phyloP scores from a whole-genome alignment of 495 filamentous ascomycete species.

The Bombardia bombarda region DNA sequence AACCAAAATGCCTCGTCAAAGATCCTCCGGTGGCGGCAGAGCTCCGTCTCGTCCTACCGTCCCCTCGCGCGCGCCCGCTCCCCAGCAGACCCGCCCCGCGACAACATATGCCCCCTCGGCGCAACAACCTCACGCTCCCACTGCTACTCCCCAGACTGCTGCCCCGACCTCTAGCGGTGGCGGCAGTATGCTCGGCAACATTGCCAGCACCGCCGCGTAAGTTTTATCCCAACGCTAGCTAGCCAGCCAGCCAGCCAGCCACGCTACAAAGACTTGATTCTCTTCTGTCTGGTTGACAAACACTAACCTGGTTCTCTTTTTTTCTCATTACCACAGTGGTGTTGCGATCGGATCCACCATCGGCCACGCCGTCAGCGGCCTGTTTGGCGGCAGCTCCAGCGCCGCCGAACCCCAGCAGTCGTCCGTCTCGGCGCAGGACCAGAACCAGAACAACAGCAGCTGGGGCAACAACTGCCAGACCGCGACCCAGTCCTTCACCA shows the following conservation, averaged over 20 bases:
- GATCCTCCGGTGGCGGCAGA: constrained; percentile 55
- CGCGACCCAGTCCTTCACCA: constrained; percentile 79
- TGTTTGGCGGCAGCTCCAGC: constrained; percentile 63
- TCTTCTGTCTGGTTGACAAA: too few relatives aligned
- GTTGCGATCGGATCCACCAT: constrained; percentile 92
- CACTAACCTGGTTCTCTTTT: too few relatives aligned
- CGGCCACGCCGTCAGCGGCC: constrained; percentile 82
- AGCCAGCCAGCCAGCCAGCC: too few relatives aligned
- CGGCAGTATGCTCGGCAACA: constrained; percentile 76
- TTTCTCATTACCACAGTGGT: too few relatives aligned
- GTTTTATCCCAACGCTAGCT: constrained; percentile 22
- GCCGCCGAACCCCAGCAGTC: constrained; percentile 46
- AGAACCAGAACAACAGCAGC: constrained; percentile 37
- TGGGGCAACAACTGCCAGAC: constrained; percentile 63
- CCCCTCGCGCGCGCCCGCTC: constrained; percentile 48
- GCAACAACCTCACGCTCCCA: constrained; percentile 41
- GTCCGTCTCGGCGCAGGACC: constrained; percentile 27
- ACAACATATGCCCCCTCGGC: constrained; percentile 55
- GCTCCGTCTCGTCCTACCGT: constrained; percentile 59
- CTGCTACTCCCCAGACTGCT: constrained; percentile 30
- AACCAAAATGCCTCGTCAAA: constrained; percentile 69
- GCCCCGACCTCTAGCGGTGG: constrained; percentile 50
- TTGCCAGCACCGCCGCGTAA: constrained; percentile 81
- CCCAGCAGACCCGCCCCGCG: constrained; percentile 51
- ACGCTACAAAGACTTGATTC: too few relatives aligned